A percentile compares a stretch with the other conserved stretches of the same genome.
Evolutionary conservation across 257 asterid species (phyloP).

Genomic region (Fraxinus americana): DNA sequence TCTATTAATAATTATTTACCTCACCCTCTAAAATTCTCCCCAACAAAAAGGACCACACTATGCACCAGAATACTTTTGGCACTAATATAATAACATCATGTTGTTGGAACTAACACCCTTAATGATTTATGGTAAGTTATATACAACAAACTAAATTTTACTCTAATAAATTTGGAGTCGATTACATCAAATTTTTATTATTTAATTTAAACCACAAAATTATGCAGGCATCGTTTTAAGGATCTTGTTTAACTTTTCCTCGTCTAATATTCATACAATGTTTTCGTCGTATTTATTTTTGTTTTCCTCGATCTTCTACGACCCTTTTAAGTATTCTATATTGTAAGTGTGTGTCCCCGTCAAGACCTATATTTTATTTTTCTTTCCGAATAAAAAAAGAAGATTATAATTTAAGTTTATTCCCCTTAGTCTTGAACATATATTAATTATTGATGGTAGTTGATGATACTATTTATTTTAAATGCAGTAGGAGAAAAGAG

Average conservation of each 20-base stretch:
- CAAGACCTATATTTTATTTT: too few relatives aligned
- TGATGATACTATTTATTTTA: slow-evolving; percentile 27
- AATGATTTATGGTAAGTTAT: slow-evolving; percentile 26
- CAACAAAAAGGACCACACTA: background rate
- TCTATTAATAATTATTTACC: too few relatives aligned
- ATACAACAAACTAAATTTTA: too few relatives aligned
- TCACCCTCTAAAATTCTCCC: background rate
- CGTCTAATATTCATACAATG: background rate
- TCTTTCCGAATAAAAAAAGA: background rate
- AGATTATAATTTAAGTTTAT: background rate
- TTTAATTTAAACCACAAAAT: background rate
- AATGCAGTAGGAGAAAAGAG: background rate
- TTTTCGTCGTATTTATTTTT: background rate
- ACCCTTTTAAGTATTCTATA: too few relatives aligned
- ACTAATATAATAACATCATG: slow-evolving; percentile 22
- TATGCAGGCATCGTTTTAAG: background rate
- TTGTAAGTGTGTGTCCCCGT: background rate
- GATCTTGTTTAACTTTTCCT: background rate
- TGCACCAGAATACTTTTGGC: slow-evolving; percentile 7
- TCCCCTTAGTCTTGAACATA: slow-evolving; percentile 29
- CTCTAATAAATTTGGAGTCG: background rate
- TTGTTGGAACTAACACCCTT: slow-evolving; percentile 37
- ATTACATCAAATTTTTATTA: background rate
- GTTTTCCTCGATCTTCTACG: background rate
- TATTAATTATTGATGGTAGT: slow-evolving; percentile 35